Base-by-base conservation (phyloP, 1,284 basidiomycete species). In the Puccinia hordei region DNA sequence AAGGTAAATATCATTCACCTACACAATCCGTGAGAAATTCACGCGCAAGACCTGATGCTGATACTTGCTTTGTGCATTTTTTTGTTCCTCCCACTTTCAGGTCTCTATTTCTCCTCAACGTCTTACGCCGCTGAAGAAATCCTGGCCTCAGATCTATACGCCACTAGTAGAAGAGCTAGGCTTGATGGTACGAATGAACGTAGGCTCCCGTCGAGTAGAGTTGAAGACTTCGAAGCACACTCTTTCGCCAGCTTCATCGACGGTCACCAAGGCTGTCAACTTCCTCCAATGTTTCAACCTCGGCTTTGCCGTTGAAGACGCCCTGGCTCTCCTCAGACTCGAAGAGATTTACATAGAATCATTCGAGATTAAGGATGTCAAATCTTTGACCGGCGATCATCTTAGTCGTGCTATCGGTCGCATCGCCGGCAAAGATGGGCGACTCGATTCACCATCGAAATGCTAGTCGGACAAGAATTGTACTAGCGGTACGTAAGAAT, bases 381-480 rank as follows among this genome's bases (percentile, higher is more conserved):
- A 79, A 72, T 9, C 51, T 15, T 57, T 79, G 17, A 71, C 76
- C 9, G 76, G 76, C 17, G 76, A 79, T 68, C 76, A 79, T 71
- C 59, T 79, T 41, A 79, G 76, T 79, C 76, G 76, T 53, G 76
- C 76, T 33, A 79, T 79, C 41, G 76, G 76, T n/a, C 65, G 76
- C n/a, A 79, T 79, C 38, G 76, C 76, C 30, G 76, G 76, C 12
- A 79, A 79, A 59, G 76, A 79, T 51, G 76, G 76, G 1, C 51
- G 76, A 79, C 76, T 46, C 46, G 68, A 8, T 79, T 79, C 51
- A 79, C 76, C 35, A 79, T 79, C 53, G 76, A 79, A 79, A 79
- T 46, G 65, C 76, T 5, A 79, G 76, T 68, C 65, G 76, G n/a
- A 79, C 76, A 30, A 79, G 76, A 61, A 79, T 79, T 55, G 76